Evolutionary conservation across 768 basidiomycete species (phyloP), one percentile per base, ranked within the genome.

Genomic region (Lactarius sp.): DNA sequence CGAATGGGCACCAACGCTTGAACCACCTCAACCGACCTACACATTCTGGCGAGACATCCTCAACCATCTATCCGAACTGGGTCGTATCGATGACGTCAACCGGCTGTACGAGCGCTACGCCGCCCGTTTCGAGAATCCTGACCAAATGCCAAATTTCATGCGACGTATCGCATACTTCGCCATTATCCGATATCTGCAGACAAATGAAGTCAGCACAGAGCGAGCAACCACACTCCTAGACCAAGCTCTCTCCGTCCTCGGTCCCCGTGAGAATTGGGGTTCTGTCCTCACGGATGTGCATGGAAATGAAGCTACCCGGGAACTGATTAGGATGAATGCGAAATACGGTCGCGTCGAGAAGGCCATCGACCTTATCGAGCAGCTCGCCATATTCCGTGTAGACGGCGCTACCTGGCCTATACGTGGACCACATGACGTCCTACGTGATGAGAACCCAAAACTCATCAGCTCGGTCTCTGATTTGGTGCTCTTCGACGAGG

Each of bases 11-110:
- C 73, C 83, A 1, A 71, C 79, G 7, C 73, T 71, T 10, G 71
- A 72, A 0, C 78, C 83, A 18, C 73, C 79, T 4, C 78, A 80
- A 12, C 90, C 90, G 3, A 80, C 83, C 66, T 63, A 69, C 4
- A 64, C 74, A 3, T 80, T 85, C 1, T 92, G 88, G 86, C 64
- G 71, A 3, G 59, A 79, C n/a, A 82, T 93, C 72, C 71, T 92
- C 12, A 79, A 83, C 39, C 76, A 78, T 3, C 79, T 90, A 34
- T 83, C 83, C 0, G 70, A 72, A 13, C 73, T 79, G 12, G 77
- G 77, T 41, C 79, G 79, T 70, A 69, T 85, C 1, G 74, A 75
- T 1, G 83, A 87, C 6, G 76, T 89, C 57, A 85, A 88, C 69
- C 74, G 78, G 59, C 66, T 87, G 4, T 86, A 81, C 66, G 71